phyloP scores from a whole-genome alignment of 208 protist species.

The Acanthamoeba sp. region DNA sequence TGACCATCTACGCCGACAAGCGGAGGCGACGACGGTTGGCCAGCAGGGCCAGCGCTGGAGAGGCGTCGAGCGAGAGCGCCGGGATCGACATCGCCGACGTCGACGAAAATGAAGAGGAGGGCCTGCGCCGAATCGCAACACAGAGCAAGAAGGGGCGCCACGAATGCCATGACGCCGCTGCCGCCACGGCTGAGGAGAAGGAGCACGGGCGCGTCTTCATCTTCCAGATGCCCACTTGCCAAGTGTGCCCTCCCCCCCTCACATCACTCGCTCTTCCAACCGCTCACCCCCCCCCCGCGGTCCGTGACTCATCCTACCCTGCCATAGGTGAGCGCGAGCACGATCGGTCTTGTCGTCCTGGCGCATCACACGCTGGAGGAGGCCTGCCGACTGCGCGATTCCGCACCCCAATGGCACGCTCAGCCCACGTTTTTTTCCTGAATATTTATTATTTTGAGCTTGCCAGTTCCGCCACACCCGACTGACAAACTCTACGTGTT shows the following conservation, averaged over 20 bases:
- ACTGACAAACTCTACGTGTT: too few species aligned
- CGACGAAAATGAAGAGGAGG: not conserved
- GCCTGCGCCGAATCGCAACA: not conserved
- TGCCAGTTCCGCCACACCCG: too few species aligned
- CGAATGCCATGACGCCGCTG: not conserved
- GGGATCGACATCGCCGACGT: not conserved
- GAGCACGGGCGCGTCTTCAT: not conserved
- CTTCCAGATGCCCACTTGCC: conserved; percentile 49
- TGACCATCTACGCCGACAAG: not conserved
- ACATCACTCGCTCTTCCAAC: too few species aligned
- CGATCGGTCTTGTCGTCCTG: conserved; percentile 15
- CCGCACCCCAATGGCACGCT: conserved; percentile 35
- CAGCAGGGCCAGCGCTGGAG: not conserved
- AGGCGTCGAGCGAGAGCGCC: not conserved
- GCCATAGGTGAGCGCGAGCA: conserved; percentile 3
- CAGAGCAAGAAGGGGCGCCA: not conserved
- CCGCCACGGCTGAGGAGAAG: not conserved
- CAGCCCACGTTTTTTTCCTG: not conserved
- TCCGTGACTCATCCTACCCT: too few species aligned
- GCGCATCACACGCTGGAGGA: conserved; percentile 53
- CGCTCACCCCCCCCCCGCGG: too few species aligned
- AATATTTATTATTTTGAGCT: too few species aligned
- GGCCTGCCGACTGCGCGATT: conserved; percentile 13
- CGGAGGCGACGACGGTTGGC: not conserved
- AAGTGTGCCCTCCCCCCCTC: not conserved